Percentiles rank a stretch among this genome's conserved stretches.
Evolutionary conservation across 768 basidiomycete genomes (phyloP).

Genomic region (Fistulinella prunicolor): DNA sequence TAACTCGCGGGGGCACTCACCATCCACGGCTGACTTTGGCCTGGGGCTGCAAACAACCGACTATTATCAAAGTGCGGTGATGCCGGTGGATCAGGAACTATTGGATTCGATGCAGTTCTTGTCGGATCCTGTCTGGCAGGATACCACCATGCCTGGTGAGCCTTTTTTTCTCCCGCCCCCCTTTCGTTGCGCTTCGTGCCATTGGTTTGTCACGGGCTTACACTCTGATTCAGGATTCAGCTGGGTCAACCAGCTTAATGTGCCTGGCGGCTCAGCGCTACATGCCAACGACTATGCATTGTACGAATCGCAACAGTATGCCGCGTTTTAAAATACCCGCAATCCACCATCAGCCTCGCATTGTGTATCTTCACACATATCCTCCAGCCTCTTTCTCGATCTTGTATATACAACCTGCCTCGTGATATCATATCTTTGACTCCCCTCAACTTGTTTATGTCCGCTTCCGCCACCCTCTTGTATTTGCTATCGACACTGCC

Average conservation of each 20-base stretch:
- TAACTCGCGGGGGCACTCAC: conserved; percentile 15
- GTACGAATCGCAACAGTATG: conserved; percentile 23
- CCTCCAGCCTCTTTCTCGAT: no score
- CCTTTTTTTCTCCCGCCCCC: neutral
- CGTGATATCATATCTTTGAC: neutral
- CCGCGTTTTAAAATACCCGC: conserved; percentile 1
- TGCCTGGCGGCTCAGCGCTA: conserved; percentile 11
- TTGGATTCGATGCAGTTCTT: conserved; percentile 61
- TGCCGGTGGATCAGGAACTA: conserved; percentile 58
- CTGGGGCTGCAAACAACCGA: conserved; percentile 28
- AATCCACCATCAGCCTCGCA: neutral
- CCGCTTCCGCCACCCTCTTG: no score
- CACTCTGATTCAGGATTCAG: conserved; percentile 29
- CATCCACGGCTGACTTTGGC: conserved; percentile 3
- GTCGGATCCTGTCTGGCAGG: conserved; percentile 55
- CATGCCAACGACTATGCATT: conserved; percentile 27
- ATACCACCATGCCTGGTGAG: conserved; percentile 54
- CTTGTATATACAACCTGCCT: neutral
- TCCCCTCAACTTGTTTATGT: no score
- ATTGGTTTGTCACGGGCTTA: conserved; percentile 1
- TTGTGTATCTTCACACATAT: neutral
- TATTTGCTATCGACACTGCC: no score
- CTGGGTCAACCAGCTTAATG: conserved; percentile 35
- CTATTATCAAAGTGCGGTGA: conserved; percentile 45
- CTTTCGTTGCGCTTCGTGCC: neutral